Evolutionary conservation across 352 stramenopile genomes (phyloP), one percentile per base, ranked within the genome.

Genomic region (Pythium rishiriense): DNA sequence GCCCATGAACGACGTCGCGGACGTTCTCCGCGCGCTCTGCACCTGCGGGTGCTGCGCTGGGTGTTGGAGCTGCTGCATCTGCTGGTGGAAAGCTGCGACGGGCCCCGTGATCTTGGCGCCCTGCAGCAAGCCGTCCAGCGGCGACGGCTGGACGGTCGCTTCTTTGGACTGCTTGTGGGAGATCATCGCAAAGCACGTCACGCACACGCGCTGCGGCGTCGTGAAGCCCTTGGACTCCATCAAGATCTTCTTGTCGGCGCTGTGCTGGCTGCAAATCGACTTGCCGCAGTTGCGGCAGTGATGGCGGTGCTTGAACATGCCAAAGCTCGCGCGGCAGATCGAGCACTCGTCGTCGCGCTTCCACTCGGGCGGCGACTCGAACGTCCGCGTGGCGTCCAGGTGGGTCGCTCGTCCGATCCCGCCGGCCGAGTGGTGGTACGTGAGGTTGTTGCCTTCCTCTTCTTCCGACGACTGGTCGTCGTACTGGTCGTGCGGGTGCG

Each of bases 201-300:
- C 76, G 57, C 85, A 94, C 15, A 91, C 83, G 22, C 85, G 83
- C 65, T 94, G 85, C 19, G 85, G 85, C 0, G 81, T 88, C 15
- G 80, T 81, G 67, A 92, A 94, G 0, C 85, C 85, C 54, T 91
- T 91, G 15, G 72, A 57, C 25, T 74, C 63, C 70, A 94, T 90
- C 15, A 69, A 55, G 43, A 92, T 76, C 62, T 94, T 94, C 68
- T 90, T 91, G 57, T 90, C 85, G 7, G 85, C 83, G 58, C 81
- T 92, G 64, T 94, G 85, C 39, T 90, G 79, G 33, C 78, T 87
- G 55, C 87, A 96, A 56, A 96, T 92, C 7, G 87, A 92, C 67
- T 93, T 84, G 0, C 87, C 87, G 48, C 87, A 96, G 66, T 96
- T 96, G 31, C 87, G 83, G 62, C 87, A 96, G 66, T 96, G 87